Evolutionary conservation across 1,284 basidiomycete species (phyloP), one percentile per base, ranked within the genome.

Genomic region (Moesziomyces sp.): DNA sequence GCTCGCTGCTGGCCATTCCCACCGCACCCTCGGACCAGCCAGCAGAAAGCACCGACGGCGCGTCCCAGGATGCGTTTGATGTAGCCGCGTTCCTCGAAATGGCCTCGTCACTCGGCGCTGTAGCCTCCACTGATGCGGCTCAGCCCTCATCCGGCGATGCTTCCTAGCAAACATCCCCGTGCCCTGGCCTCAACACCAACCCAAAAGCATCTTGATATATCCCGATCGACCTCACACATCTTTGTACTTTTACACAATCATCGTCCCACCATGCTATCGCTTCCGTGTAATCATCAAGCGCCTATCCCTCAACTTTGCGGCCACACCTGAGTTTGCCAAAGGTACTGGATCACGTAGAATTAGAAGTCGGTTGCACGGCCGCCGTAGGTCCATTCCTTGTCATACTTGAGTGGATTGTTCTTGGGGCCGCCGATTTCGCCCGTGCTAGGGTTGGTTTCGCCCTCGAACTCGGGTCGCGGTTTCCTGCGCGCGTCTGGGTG

Each of bases 371-470:
- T 80, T 1, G 81, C 80, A 24, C 83, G 70, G 0, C 84, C 84
- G 16, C 80, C 83, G 48, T 79, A 85, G 3, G 78, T 77, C 83
- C 83, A 85, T 46, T 85, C 84, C 46, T 73, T 68, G 35, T 79
- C 71, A 74, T 82, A 83, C 28, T 65, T 81, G 58, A 89, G 84
- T 19, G 88, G 88, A 75, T 89, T 88, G 19, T 85, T 84, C 81
- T 89, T 89, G 1, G 88, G 88, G 0, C 88, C 88, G 0, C 88
- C 88, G 9, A 86, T 73, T 75, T 89, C 88, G 18, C 88, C 88
- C 34, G 88, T 89, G 19, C 77, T 77, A 3, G 88, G 88, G 77
- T 89, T 88, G 0, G 78, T 75, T 10, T 88, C 87, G 5, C 88
- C 88, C 55, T 87, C 85, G 56, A 88, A 89, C 49, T 87, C 86